phyloP scores from a whole-genome alignment of 1,284 basidiomycete genomes.

The Meira nashicola region DNA sequence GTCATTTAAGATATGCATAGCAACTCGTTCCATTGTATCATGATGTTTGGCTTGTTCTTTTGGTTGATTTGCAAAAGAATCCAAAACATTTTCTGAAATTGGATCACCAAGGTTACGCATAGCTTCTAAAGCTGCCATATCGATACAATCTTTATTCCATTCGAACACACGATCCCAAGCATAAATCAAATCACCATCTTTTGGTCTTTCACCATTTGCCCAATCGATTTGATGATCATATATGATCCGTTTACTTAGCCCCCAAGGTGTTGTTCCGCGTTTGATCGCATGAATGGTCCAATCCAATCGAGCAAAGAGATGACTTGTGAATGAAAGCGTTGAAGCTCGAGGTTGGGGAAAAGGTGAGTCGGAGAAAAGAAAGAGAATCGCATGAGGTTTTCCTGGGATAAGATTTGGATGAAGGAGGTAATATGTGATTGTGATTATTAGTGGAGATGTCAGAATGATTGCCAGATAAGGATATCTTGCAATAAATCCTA shows the following conservation, averaged over 20 bases:
- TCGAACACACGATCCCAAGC: constrained; percentile 33
- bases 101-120: neutral
- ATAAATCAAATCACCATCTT: constrained; percentile 29
- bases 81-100: neutral
- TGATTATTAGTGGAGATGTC: no score
- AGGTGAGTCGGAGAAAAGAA: neutral
- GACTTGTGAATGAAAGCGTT: neutral
- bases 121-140: constrained; percentile 25
- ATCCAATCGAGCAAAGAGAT: neutral
- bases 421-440: neutral
- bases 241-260: constrained; percentile 3
- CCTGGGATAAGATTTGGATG: neutral
- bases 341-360: neutral
- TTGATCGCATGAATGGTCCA: neutral
- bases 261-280: neutral
- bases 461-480: no score
- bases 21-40: neutral
- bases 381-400: neutral
- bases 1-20: neutral
- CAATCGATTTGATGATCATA: constrained; percentile 23
- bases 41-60: neutral
- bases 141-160: constrained; percentile 35
- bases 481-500: no score
- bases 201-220: constrained; percentile 14
- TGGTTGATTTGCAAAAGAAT: neutral